phyloP scores from a whole-genome alignment of 1,284 basidiomycete species.

The Volvariella surrecta region DNA sequence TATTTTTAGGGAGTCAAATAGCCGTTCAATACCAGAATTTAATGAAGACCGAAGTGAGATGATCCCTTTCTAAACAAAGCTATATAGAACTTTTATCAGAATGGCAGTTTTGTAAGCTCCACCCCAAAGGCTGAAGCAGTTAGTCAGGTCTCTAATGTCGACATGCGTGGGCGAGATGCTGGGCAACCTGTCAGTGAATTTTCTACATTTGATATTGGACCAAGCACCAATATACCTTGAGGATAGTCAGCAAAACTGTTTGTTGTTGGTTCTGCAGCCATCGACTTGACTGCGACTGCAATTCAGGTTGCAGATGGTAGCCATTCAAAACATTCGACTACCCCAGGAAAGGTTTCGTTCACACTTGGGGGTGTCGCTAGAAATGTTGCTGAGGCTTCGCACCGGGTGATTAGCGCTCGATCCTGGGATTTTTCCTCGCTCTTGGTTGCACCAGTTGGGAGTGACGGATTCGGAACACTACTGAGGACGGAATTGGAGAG shows the following conservation, averaged over 20 bases:
- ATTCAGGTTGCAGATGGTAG: conserved; percentile 18
- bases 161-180: background rate
- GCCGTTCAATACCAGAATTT: conserved; percentile 73
- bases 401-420: conserved; percentile 43
- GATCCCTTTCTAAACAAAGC: background rate
- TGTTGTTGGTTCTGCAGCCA: conserved; percentile 77
- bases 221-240: conserved; percentile 1
- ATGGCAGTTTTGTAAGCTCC: background rate
- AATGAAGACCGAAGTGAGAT: conserved; percentile 27
- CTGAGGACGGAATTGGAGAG: conserved; percentile 46
- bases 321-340: conserved; percentile 56
- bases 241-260: conserved; percentile 36
- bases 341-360: conserved; percentile 68
- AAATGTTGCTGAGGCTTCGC: conserved; percentile 88
- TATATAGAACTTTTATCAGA: background rate
- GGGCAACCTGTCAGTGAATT: background rate
- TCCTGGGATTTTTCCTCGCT: conserved; percentile 30
- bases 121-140: background rate
- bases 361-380: conserved; percentile 88
- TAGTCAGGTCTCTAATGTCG: too few species aligned
- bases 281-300: conserved; percentile 71
- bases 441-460: conserved; percentile 56
- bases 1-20: conserved; percentile 59
- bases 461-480: conserved; percentile 65
- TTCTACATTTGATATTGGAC: background rate